Evolutionary conservation across 1,284 basidiomycete species (phyloP), one percentile per base, ranked within the genome.

Genomic region (Trichosporon sp.): DNA sequence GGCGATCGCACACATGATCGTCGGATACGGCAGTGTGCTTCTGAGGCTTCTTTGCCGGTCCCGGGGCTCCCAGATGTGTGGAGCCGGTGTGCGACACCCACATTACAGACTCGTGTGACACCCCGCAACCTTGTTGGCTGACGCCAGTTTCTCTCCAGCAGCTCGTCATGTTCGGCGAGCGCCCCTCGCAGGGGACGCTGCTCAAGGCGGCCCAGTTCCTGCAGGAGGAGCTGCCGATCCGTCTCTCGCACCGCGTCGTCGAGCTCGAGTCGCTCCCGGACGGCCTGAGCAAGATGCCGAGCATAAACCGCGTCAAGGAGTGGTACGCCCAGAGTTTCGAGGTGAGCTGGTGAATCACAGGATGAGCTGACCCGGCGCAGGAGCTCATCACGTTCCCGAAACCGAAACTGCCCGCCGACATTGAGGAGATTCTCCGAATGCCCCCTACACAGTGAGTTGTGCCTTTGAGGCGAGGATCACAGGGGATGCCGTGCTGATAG

Each of bases 251-350:
- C 82, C 89, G 97, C 43, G 95, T 97, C 54, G 96, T 96, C 81
- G 96, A 99, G 85, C 89, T 99, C 48, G 94, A 98, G 79, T 91
- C 94, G 77, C 88, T 99, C 4, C 96, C 97, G 0, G 92, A 98
- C 83, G 91, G 94, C 68, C 87, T 99, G 72, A 91, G 91, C 78
- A 89, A 90, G 71, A 98, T 97, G 96, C 90, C 92, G 0, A 93
- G 92, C 65, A 98, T 99, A 76, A 90, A 91, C 75, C 94, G 93
- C 80, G 96, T 99, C 75, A 96, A 96, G 86, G 91, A 97, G 80
- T 99, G 96, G 96, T 99, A 99, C 81, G 96, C 96, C 0, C 94
- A 99, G 86, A 96, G 93, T 16, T 99, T 99, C 80, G 93, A 98
- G 88, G 95, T 95, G 69, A 73, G 89, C 86, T 43, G 11, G 19